Evolutionary conservation across 148 eudicot genomes (phyloP).

Genomic region (Rhododendron vialii): DNA sequence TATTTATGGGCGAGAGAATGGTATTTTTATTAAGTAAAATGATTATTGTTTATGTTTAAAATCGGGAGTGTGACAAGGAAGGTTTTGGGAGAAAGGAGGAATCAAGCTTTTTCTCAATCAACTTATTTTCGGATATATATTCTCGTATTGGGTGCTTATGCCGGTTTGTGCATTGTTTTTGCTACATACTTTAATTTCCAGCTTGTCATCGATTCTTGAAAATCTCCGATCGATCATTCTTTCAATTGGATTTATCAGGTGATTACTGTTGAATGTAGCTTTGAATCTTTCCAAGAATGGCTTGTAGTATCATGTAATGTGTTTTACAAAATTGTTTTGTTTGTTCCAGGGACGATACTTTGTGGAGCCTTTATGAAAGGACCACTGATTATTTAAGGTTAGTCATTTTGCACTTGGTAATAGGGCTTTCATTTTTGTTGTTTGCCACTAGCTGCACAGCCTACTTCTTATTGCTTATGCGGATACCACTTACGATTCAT

Average conservation of each 20-base stretch:
- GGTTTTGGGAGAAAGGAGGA: conserved; percentile 77
- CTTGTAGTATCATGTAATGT: neutral
- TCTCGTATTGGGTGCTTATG: conserved; percentile 80
- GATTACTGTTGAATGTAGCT: conserved; percentile 7
- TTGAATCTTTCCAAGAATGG: neutral
- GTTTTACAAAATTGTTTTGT: conserved; percentile 6
- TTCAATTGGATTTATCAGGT: conserved; percentile 99
- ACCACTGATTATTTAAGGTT: conserved; percentile 82
- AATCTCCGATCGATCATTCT: conserved; percentile 60
- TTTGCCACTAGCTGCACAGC: neutral
- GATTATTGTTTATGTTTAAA: conserved; percentile 1
- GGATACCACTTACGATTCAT: neutral
- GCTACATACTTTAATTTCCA: conserved; percentile 65
- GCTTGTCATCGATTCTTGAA: conserved; percentile 75
- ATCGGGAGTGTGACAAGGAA: conserved; percentile 34
- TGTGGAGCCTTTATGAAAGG: conserved; percentile 94
- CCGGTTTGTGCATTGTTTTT: conserved; percentile 62
- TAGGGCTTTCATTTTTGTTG: neutral
- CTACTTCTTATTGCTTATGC: neutral
- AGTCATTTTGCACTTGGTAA: conserved; percentile 14
- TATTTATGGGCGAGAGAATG: neutral
- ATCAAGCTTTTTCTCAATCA: conserved; percentile 38
- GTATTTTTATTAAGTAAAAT: neutral
- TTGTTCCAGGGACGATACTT: conserved; percentile 83
- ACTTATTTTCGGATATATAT: conserved; percentile 74